These are phyloP conservation scores for Orychophragmus violaceus DNA, from an alignment of 345 rosid species.

Conservation along the genomic window DNA sequence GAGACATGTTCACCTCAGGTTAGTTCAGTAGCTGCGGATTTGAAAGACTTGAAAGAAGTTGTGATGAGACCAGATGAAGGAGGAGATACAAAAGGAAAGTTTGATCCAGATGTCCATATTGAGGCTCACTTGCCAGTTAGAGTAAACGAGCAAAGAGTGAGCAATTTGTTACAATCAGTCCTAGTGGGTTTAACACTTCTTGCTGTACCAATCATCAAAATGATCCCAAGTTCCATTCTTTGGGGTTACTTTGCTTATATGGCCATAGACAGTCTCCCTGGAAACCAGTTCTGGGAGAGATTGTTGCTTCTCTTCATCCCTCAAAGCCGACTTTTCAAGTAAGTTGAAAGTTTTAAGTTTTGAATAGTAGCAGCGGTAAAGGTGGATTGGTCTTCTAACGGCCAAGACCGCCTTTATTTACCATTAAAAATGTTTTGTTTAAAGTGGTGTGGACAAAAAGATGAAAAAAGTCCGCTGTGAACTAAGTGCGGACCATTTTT, in stretches of 20 bases:
- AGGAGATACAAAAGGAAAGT: conserved; percentile 26
- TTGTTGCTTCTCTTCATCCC: conserved; percentile 57
- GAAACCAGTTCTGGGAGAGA: conserved; percentile 88
- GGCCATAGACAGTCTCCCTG: conserved; percentile 90
- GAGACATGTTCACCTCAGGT: conserved; percentile 21
- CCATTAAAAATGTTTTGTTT: too few species aligned
- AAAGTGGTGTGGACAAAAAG: too few species aligned
- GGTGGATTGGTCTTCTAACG: too few species aligned
- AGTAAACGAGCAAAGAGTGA: conserved; percentile 83
- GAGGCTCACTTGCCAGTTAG: conserved; percentile 75
- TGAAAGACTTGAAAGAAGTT: conserved; percentile 62
- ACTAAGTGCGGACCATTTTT: too few species aligned
- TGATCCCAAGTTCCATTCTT: conserved; percentile 74
- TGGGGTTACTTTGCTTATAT: conserved; percentile 90
- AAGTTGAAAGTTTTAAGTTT: not conserved
- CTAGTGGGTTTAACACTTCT: conserved; percentile 51
- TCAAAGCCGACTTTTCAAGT: conserved; percentile 72
- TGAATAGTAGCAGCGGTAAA: too few species aligned
- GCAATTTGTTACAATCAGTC: conserved; percentile 68
- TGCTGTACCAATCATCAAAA: conserved; percentile 64
- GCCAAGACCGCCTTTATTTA: too few species aligned
- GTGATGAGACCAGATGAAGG: conserved; percentile 47
- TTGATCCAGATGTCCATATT: conserved; percentile 74
- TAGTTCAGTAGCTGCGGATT: conserved; percentile 38
- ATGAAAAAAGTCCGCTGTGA: too few species aligned